These are phyloP conservation scores for Annulohypoxylon stygium DNA, from an alignment of 495 filamentous ascomycete genomes.

Conservation along the genomic window DNA sequence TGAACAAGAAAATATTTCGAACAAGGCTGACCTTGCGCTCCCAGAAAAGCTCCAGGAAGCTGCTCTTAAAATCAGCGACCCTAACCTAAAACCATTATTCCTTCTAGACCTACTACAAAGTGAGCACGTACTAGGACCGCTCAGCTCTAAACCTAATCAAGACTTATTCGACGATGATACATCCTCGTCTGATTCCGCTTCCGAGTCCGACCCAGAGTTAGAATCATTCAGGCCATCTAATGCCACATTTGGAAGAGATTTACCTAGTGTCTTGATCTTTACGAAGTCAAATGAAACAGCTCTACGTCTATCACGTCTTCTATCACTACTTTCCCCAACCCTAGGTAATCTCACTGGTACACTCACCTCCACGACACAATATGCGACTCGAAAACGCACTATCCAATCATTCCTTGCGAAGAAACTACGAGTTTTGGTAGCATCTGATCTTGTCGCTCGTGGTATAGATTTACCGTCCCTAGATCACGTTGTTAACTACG, in stretches of 20 bases:
- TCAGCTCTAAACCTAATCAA: not conserved
- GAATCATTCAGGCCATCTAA: conserved; percentile 24
- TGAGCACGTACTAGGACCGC: conserved; percentile 46
- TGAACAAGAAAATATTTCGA: conserved; percentile 43
- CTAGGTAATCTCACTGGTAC: conserved; percentile 71
- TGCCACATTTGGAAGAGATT: conserved; percentile 12
- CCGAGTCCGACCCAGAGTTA: conserved; percentile 39
- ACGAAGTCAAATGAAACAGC: conserved; percentile 89
- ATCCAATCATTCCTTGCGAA: conserved; percentile 72
- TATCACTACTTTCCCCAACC: conserved; percentile 74
- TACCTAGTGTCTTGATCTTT: conserved; percentile 79
- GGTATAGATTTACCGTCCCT: conserved; percentile 88
- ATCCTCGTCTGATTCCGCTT: conserved; percentile 52
- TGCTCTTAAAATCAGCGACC: conserved; percentile 79
- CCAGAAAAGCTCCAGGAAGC: conserved; percentile 78
- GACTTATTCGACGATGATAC: conserved; percentile 47
- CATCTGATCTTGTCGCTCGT: conserved; percentile 91
- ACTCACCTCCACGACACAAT: conserved; percentile 79
- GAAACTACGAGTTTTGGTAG: conserved; percentile 80
- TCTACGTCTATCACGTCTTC: conserved; percentile 80
- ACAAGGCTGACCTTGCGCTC: conserved; percentile 64
- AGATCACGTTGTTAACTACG: conserved; percentile 93
- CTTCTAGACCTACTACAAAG: conserved; percentile 73
- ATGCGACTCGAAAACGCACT: conserved; percentile 69
- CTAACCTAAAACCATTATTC: conserved; percentile 85